Base-by-base conservation (phyloP, 148 eudicot species). In the Chenopodium quinoa region DNA sequence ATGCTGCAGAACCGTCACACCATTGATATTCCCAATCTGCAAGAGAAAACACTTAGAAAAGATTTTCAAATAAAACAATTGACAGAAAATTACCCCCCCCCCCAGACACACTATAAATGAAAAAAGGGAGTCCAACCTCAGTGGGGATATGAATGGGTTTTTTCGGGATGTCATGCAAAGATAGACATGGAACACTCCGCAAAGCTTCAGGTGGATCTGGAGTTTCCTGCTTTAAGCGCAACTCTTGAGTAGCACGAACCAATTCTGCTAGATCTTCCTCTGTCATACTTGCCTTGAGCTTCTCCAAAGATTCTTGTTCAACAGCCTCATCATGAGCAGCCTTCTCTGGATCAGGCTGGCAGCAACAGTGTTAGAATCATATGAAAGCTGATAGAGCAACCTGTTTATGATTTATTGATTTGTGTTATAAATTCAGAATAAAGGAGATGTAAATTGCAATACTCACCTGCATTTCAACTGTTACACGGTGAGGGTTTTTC, bases 201-300 rank as follows among this genome's bases (percentile, higher is more conserved):
- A 96, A 84, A 83, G 99, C 99, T 86, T 94, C 99, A 50, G 99
- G 99, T 23, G 94, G 90, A 83, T 96, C 99, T 71, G 99, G 98
- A 73, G 99, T 96, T 89, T 96, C 99, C 83, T 96, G 99, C 90
- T 91, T 94, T 83, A 91, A 87, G 66, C 92, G 91, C 72, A 96
- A 80, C 79, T 91, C 99, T 48, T 94, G 88, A 2, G 99, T 96
- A 68, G 95, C 92, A 80, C 97, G 93, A 67, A 98, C 92, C 83
- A 96, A 86, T 86, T 92, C 99, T 81, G 97, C 98, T 82, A 96
- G 91, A 84, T 96, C 99, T 84, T 92, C 98, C 80, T 91, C 80
- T 25, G 98, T 96, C 99, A 96, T 90, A 80, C 90, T 96, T 73
- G 90, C 87, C 87, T 96, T 96, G 78, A 96, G 78, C 90, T 90